phyloP scores from a whole-genome alignment of 2,329 filamentous ascomycete species.

The Ceratocystis smalleyi region DNA sequence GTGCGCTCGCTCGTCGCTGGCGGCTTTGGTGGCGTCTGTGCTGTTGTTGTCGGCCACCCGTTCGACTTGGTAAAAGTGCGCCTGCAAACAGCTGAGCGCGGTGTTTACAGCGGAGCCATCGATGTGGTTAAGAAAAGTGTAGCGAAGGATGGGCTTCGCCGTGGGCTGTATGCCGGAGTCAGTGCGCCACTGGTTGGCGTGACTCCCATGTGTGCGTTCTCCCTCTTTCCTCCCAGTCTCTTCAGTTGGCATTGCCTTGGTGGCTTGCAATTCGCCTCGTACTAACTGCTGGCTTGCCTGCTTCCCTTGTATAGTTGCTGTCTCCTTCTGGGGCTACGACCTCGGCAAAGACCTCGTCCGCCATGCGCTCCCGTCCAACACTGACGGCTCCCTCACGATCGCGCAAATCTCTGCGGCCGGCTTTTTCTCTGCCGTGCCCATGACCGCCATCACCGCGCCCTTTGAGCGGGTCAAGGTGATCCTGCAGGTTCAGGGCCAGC shows the following conservation, averaged over 20 bases:
- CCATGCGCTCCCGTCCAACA: conserved; percentile 45
- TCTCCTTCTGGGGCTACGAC: conserved; percentile 78
- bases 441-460: conserved; percentile 95
- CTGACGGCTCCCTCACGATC: conserved; percentile 60
- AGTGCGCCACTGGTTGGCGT: conserved; percentile 88
- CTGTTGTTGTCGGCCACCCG: conserved; percentile 85
- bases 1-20: conserved; percentile 75
- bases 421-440: conserved; percentile 94
- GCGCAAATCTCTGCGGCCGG: conserved; percentile 80
- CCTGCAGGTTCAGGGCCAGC: conserved; percentile 91
- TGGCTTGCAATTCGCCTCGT: background rate
- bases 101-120: conserved; percentile 76
- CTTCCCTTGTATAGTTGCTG: conserved; percentile 37
- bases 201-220: conserved; percentile 86
- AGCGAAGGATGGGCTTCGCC: conserved; percentile 62
- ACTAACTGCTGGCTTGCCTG: background rate
- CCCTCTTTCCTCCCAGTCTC: too few relatives aligned
- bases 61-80: conserved; percentile 98
- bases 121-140: conserved; percentile 85
- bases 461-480: conserved; percentile 99
- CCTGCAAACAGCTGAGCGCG: conserved; percentile 86
- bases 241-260: background rate
- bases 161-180: conserved; percentile 91
- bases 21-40: conserved; percentile 84
- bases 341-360: conserved; percentile 81